A percentile compares a stretch with the other conserved stretches of the same genome.
Evolutionary conservation across 306 rosid genomes (phyloP).

Genomic region (Trichosanthes cucumerina): DNA sequence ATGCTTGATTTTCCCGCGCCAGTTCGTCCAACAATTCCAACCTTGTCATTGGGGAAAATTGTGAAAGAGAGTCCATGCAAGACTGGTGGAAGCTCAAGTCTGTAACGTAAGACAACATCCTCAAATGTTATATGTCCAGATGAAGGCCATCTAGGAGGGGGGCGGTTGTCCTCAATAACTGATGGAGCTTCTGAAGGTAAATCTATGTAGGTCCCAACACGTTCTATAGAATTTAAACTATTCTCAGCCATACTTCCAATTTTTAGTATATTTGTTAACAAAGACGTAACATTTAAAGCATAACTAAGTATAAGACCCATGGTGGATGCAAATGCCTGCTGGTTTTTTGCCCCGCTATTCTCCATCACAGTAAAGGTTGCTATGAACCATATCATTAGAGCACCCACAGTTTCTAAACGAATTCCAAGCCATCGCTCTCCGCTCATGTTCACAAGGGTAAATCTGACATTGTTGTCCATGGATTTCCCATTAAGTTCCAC

Average conservation of each 20-base stretch:
- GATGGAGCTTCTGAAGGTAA: constrained; percentile 55
- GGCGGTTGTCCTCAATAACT: constrained; percentile 32
- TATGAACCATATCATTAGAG: constrained; percentile 41
- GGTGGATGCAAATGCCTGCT: constrained; percentile 36
- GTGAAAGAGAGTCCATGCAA: constrained; percentile 34
- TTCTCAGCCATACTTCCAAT: constrained; percentile 43
- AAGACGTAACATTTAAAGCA: constrained; percentile 71
- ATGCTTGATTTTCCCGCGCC: constrained; percentile 47
- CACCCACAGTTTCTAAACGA: constrained; percentile 36
- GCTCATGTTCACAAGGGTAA: constrained; percentile 32
- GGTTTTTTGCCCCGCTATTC: constrained; percentile 34
- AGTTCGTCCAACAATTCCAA: constrained; percentile 44
- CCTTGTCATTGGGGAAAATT: constrained; percentile 31
- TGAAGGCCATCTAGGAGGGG: constrained; percentile 43
- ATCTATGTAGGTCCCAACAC: constrained; percentile 68
- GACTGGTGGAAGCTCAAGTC: constrained; percentile 41
- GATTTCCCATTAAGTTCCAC: constrained; percentile 55
- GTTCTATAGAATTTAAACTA: constrained; percentile 59
- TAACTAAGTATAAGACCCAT: constrained; percentile 57
- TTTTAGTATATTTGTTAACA: constrained; percentile 70
- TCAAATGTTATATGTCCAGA: constrained; percentile 30
- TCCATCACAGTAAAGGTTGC: constrained; percentile 44
- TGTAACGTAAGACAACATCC: constrained; percentile 32
- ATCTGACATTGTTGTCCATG: constrained; percentile 32
- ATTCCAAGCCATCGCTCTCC: constrained; percentile 41